Base-by-base conservation (phyloP, 768 basidiomycete genomes). In the Pholiota molesta region DNA sequence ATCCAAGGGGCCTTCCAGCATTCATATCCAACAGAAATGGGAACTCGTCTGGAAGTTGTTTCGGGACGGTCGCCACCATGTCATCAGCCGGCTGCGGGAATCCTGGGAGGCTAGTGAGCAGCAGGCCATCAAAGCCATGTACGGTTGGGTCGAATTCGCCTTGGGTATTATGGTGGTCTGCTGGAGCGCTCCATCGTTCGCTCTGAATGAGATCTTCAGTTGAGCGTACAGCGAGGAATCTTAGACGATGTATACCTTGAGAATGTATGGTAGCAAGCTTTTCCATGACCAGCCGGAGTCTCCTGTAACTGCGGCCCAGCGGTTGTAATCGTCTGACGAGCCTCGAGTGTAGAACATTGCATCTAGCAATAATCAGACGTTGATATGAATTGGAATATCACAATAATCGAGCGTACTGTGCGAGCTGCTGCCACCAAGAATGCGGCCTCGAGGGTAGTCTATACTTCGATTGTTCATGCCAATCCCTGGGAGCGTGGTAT, bases 251-350 rank as follows among this genome's bases (percentile, higher is more conserved):
- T 28, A 3, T 55, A 73, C 75, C 65, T 69, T 73, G 10, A 60
- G 28, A 26, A 72, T 62, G 40, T 71, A 73, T 13, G 68, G 67
- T 9, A 68, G 56, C 8, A 78, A 58, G 8, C 61, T 66, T 7
- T 63, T 60, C 73, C 74, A 77, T 0, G 68, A 65, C 87, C 87
- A 88, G 1, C 77, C 77, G 0, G 74, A 59, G 29, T 86, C 83
- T 8, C 80, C 83, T 16, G 77, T 73, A 37, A 81, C 71, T 2
- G 65, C 42, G 0, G 83, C 84, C 71, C 79, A 85, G 57, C 83
- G 78, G 62, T 88, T 81, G 55, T 79, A 88, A 63, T 87, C 86
- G 26, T 76, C 74, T 2, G 60, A 57, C 2, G 74, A 69, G 1
- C 77, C 77, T 8, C 73, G 68, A 1, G 71, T 74, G 53, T 71